Base-by-base conservation (phyloP, 208 protist genomes). In the Vickermania spadyakhi region DNA sequence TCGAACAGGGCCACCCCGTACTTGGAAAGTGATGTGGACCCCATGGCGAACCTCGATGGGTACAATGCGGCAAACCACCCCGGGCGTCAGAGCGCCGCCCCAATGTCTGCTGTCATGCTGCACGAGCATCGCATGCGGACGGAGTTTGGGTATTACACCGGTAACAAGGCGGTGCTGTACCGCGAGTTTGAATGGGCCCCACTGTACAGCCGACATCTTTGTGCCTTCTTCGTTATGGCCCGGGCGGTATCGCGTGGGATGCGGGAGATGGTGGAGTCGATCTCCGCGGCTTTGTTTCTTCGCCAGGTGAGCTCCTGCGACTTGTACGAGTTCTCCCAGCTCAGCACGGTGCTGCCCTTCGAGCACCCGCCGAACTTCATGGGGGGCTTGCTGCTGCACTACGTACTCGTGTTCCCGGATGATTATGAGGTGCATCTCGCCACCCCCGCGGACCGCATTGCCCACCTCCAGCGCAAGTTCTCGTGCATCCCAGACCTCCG, bases 171-270 rank as follows among this genome's bases (percentile, higher is more conserved):
- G 28, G 52, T 52, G 25, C 70, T 81, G 50, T 58, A 72, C 13
- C 51, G 50, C 27, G 51, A 42, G 28, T 87, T 91, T 31, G 72
- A 84, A 28, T 91, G 83, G 81, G 71, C 82, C 5, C 86, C 86
- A 45, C 82, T 93, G 54, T 95, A 92, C 85, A 91, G 85, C 68
- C 75, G 82, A 23, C 79, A 91, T 60, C 64, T 96, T 5, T 86
- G 81, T 62, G 83, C 77, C 51, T 96, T 92, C 73, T 82, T 78
- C 27, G 75, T 87, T 27, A 86, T 92, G 68, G 81, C 79, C 27
- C 83, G 83, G 26, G 70, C 73, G 28, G 86, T 89, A 74, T 87
- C 84, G 57, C 71, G 77, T 45, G 70, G 71, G 26, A 65, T 96
- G 51, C 86, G 89, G 5, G 86, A 92, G 70, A 71, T 93, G 23